Percentiles rank a stretch among this genome's conserved stretches.
Conservation (phyloP, 208 protist genomes). For the Sergeia podlipaevii region DNA sequence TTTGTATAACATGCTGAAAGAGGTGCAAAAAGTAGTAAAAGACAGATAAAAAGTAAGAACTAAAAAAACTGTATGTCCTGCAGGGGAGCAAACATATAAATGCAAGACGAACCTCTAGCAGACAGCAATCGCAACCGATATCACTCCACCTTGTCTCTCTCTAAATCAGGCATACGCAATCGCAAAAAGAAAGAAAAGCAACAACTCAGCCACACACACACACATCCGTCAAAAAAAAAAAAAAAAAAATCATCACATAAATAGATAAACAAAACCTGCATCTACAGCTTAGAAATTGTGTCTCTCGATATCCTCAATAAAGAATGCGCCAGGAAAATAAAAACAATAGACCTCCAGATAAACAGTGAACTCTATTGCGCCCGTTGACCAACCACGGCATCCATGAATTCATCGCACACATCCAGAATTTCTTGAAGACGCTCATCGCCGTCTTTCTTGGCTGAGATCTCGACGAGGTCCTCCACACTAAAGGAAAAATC, state of each 20-base stretch:
- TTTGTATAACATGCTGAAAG: no score
- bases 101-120: no score
- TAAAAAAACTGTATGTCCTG: no score
- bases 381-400: conserved; percentile 28
- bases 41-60: no score
- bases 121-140: no score
- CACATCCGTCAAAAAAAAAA: conserved; percentile 6
- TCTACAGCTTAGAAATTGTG: background rate
- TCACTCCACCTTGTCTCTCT: no score
- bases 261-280: conserved; percentile 2
- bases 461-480: conserved; percentile 65
- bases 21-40: no score
- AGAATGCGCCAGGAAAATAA: no score
- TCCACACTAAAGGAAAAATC: conserved; percentile 64
- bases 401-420: conserved; percentile 82
- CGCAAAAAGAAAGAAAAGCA: conserved; percentile 6
- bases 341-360: background rate
- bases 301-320: background rate
- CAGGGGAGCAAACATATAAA: no score
- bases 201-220: background rate
- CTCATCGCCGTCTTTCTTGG: conserved; percentile 75
- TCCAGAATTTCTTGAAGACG: conserved; percentile 83
- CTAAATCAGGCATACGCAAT: no score
- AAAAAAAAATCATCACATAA: conserved; percentile 7
- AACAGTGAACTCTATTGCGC: background rate